These are phyloP conservation scores for Salmacisia buchloeana DNA, from an alignment of 1,284 basidiomycete species.

Conservation along the genomic window DNA sequence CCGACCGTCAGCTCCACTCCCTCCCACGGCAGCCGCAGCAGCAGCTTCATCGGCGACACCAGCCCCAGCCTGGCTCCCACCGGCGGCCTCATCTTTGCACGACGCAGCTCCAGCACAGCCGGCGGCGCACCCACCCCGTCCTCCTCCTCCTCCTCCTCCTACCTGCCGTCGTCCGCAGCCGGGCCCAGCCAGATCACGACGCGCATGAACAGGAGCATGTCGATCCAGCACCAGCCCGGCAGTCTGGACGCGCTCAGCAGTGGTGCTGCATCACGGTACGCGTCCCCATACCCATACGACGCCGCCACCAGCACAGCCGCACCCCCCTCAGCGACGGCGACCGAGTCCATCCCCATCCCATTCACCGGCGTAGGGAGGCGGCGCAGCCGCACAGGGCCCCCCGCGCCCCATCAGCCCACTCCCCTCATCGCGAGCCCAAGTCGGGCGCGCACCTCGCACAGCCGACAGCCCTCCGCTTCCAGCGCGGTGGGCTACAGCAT, in stretches of 20 bases:
- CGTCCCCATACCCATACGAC: not conserved
- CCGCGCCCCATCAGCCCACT: no score
- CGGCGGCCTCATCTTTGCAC: not conserved
- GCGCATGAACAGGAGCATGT: not conserved
- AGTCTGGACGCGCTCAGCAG: not conserved
- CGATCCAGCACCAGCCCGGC: not conserved
- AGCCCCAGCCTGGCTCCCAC: not conserved
- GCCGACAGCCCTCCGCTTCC: no score
- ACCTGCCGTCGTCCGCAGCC: not conserved
- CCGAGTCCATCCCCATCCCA: not conserved
- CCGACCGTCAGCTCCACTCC: not conserved
- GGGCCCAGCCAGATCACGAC: not conserved
- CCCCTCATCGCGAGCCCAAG: no score
- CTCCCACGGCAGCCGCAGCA: no score
- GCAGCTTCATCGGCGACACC: no score
- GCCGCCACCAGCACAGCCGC: not conserved
- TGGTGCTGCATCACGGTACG: no score
- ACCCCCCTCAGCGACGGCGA: not conserved
- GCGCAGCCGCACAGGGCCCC: conserved; percentile 1
- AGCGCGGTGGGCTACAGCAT: no score
- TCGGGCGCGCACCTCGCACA: no score
- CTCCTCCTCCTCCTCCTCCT: not conserved
- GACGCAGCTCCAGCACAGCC: conserved; percentile 3
- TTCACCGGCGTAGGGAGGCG: not conserved
- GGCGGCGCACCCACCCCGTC: not conserved